Percentiles rank a stretch among this genome's conserved stretches.
These are phyloP conservation scores for Aspergillus pseudoglaucus DNA, from an alignment of 2,329 filamentous ascomycete species.

Conservation along the genomic window DNA sequence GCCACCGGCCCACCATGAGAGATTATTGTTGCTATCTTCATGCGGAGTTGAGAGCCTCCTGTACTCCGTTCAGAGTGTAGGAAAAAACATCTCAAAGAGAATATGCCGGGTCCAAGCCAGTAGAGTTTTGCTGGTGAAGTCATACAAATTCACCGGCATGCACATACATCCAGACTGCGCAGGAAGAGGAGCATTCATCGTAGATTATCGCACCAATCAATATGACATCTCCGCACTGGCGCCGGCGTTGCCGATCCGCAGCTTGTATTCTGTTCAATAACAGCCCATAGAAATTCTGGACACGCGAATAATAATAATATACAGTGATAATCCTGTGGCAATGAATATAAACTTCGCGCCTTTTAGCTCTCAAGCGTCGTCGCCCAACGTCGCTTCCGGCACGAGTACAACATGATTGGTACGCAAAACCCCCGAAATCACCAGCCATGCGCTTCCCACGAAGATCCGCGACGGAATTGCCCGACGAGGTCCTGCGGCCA, in stretches of 20 bases:
- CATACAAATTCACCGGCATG: background rate
- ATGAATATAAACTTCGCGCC: background rate
- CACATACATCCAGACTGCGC: background rate
- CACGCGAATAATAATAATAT: slow-evolving; percentile 1
- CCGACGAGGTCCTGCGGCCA: slow-evolving; percentile 10
- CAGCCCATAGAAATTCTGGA: background rate
- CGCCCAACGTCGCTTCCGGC: slow-evolving; percentile 18
- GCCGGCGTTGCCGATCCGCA: slow-evolving; percentile 5
- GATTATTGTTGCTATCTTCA: background rate
- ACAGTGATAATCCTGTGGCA: background rate
- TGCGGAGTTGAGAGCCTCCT: slow-evolving; percentile 2
- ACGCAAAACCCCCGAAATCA: slow-evolving; percentile 23
- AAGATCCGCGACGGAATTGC: slow-evolving; percentile 30
- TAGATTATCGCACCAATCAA: slow-evolving; percentile 26
- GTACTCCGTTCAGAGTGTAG: background rate
- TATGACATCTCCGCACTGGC: slow-evolving; percentile 15
- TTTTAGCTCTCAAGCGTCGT: slow-evolving; percentile 6
- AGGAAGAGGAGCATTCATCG: slow-evolving; percentile 8
- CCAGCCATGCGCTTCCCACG: slow-evolving; percentile 12
- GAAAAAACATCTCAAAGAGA: background rate
- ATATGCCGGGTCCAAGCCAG: background rate
- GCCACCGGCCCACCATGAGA: background rate
- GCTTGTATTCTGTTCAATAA: background rate
- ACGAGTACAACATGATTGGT: slow-evolving; percentile 18
- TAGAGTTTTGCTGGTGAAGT: background rate